Conservation (phyloP, 1,139 yeast species). For the Arxiozyma telluris region DNA sequence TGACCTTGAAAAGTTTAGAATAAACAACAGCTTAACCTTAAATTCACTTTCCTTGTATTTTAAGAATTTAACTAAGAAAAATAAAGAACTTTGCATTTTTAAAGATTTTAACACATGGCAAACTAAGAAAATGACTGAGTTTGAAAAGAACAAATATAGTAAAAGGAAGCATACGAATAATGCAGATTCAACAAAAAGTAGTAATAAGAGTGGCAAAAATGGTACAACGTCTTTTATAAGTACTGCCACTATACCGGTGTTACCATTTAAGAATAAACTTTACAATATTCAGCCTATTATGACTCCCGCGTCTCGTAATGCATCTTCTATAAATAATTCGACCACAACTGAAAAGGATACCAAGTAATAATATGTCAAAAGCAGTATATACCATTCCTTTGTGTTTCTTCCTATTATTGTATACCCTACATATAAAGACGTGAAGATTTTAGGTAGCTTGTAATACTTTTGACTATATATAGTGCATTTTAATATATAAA, state of each 20-base stretch:
- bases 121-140: constrained; percentile 26
- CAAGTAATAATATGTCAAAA: background rate
- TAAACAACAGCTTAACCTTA: constrained; percentile 27
- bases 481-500: background rate
- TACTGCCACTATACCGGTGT: background rate
- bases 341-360: background rate
- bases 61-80: constrained; percentile 26
- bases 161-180: constrained; percentile 19
- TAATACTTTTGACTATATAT: background rate
- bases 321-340: background rate
- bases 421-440: background rate
- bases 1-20: constrained; percentile 30
- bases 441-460: background rate
- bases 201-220: background rate
- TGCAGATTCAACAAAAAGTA: background rate
- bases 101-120: constrained; percentile 27
- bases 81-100: constrained; percentile 28
- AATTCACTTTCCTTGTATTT: constrained; percentile 29
- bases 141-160: constrained; percentile 27
- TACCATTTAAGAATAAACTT: background rate
- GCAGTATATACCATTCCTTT: too few species aligned
- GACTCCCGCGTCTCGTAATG: background rate
- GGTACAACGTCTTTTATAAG: background rate
- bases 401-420: background rate
- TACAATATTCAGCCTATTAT: background rate